Evolutionary conservation across 257 asterid species (phyloP).

Genomic region (Anisodus tanguticus): DNA sequence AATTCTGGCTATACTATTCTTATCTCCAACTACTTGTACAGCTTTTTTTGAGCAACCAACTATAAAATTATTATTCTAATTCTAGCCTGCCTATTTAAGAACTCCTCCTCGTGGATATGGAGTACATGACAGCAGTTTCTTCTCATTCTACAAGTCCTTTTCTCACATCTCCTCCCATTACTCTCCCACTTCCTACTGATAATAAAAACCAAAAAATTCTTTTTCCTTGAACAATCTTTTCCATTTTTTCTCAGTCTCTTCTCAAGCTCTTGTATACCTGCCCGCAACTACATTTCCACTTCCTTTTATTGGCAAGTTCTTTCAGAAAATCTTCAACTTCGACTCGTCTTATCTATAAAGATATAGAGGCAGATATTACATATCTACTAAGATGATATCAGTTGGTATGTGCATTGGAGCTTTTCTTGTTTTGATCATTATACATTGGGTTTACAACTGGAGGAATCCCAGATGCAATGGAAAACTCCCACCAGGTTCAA

Average conservation of each 20-base stretch:
- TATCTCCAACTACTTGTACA: slow-evolving; percentile 53
- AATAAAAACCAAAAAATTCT: not conserved
- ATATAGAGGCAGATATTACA: slow-evolving; percentile 4
- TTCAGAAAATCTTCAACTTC: not conserved
- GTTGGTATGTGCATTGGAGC: slow-evolving; percentile 42
- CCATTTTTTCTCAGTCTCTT: not conserved
- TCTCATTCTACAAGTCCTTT: slow-evolving; percentile 49
- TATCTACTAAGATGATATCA: slow-evolving; percentile 50
- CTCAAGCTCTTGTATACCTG: not conserved
- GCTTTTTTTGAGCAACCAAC: slow-evolving; percentile 70
- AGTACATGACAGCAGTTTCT: slow-evolving; percentile 60
- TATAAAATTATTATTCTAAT: slow-evolving; percentile 41
- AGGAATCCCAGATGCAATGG: slow-evolving; percentile 66
- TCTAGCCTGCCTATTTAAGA: slow-evolving; percentile 72
- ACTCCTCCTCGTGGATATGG: slow-evolving; percentile 48
- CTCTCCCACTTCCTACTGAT: slow-evolving; percentile 32
- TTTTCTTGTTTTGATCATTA: slow-evolving; percentile 39
- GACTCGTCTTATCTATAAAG: not conserved
- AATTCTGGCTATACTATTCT: slow-evolving; percentile 44
- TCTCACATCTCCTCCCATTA: slow-evolving; percentile 32
- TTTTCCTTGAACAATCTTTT: slow-evolving; percentile 21
- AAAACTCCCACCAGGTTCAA: slow-evolving; percentile 77
- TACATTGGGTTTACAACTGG: slow-evolving; percentile 66
- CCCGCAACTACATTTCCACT: slow-evolving; percentile 25
- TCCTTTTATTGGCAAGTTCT: slow-evolving; percentile 7